Evolutionary conservation across 768 basidiomycete genomes (phyloP), one percentile per base, ranked within the genome.

Genomic region (Lyophyllum decastes): DNA sequence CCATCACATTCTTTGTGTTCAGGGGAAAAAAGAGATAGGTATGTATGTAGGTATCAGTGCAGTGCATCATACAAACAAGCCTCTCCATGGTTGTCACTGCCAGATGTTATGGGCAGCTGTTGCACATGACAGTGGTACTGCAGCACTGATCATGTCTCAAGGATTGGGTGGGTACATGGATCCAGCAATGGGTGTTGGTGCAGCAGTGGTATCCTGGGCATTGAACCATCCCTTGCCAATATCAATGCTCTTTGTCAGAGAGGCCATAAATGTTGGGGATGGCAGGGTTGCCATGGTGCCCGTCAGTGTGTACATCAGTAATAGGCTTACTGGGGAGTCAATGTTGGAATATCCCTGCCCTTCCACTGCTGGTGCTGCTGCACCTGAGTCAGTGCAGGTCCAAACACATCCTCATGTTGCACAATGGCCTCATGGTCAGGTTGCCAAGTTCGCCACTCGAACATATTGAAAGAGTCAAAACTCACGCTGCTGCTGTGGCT

Each of bases 231-330:
- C 87, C 60, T 64, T 81, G 64, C 61, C 78, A 48, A 62, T 77
- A 57, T 73, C 70, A 26, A 84, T 68, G 26, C 64, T 72, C 10
- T 78, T 74, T 9, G 78, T 77, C 33, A 73, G 64, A 1, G 73
- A 61, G 19, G 68, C 67, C 14, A 75, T 75, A 34, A 73, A 71
- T 1, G 78, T 76, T 30, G 76, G 76, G 48, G 70, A 69, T 0
- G 86, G 80, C 61, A 88, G 81, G 14, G 82, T 84, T 26, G 80
- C 80, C 43, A 79, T 79, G 7, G 86, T 73, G 17, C 87, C 90
- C 0, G 89, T 90, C 4, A 81, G 74, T 2, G 89, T 88, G 69
- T 91, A 92, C 5, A 81, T 75, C 0, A 91, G 91, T 9, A 91
- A 72, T 24, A 65, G 60, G 19, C 76, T 67, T 4, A 72, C 80